Evolutionary conservation across 257 asterid genomes (phyloP).

Genomic region (Fraxinus anomala): DNA sequence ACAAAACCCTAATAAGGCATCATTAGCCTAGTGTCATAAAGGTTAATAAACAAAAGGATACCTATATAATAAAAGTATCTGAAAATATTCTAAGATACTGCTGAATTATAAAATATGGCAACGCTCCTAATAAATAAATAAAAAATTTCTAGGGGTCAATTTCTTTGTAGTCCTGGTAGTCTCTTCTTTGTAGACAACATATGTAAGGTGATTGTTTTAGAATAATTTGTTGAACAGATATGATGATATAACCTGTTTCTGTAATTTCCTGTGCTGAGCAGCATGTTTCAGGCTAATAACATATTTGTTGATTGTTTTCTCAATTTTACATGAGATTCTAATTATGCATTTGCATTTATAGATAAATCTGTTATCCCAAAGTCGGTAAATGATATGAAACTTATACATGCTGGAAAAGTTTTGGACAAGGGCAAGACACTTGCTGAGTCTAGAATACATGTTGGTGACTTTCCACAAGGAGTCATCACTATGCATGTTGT

Average conservation of each 20-base stretch:
- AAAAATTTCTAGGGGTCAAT: background rate
- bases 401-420: conserved; percentile 60
- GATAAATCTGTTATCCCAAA: conserved; percentile 51
- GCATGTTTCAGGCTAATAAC: background rate
- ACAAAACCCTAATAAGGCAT: background rate
- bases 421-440: conserved; percentile 62
- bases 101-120: background rate
- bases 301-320: background rate
- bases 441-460: conserved; percentile 48
- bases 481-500: conserved; percentile 67
- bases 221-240: background rate
- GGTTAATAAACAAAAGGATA: background rate
- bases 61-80: background rate
- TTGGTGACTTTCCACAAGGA: conserved; percentile 51
- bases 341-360: conserved; percentile 19
- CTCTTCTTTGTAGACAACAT: background rate
- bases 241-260: background rate
- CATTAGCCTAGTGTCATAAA: background rate
- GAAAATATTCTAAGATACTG: background rate
- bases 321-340: background rate
- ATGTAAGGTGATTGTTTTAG: background rate
- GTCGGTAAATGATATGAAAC: conserved; percentile 53
- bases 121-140: background rate
- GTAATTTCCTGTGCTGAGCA: background rate
- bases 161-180: background rate